Base-by-base conservation (phyloP, 2,329 filamentous ascomycete species). In the Fusarium napiforme region DNA sequence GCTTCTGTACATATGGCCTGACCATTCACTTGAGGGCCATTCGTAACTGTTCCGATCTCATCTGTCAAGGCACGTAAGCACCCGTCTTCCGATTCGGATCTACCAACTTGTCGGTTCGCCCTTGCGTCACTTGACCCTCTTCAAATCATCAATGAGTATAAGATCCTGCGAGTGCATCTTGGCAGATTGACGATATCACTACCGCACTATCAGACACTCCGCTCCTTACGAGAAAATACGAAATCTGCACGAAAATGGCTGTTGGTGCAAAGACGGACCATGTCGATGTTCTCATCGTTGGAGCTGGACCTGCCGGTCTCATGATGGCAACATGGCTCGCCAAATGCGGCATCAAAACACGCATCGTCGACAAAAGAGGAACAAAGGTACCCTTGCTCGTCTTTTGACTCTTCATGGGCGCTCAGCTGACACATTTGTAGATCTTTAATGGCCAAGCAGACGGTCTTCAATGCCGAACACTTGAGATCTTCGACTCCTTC, bases 401-500 rank as follows among this genome's bases (percentile, higher is more conserved):
- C 36, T 36, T 15, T 16, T 36, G 14, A 34, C 14, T 18, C 6
- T n/a, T n/a, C 5, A 4, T 26, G 19, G 8, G 3, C 4, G 12
- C 2, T 47, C 9, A 40, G 28, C 43, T 70, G 11, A 60, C 19
- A 36, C 4, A 5, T 18, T 4, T 4, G 6, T 10, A 63, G 43
- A 15, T 63, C 19, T 63, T 60, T 7, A 63, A 60, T 14, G 66
- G 56, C 3, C 71, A 73, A 36, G 71, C 71, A 15, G 71, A 73
- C 26, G 71, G 65, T 21, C 65, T 73, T 21, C 71, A 73, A 47
- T 70, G 65, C 19, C 65, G 69, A 14, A 73, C 65, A 4, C 83
- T 93, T 4, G 91, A 94, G 79, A 92, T 94, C n/a, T 89, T 94
- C 62, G 91, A 94, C 74, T 90, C 88, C 56, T 92, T 94, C 73